Conservation (phyloP, 768 basidiomycete genomes). For the Amanita pseudoporphyria region DNA sequence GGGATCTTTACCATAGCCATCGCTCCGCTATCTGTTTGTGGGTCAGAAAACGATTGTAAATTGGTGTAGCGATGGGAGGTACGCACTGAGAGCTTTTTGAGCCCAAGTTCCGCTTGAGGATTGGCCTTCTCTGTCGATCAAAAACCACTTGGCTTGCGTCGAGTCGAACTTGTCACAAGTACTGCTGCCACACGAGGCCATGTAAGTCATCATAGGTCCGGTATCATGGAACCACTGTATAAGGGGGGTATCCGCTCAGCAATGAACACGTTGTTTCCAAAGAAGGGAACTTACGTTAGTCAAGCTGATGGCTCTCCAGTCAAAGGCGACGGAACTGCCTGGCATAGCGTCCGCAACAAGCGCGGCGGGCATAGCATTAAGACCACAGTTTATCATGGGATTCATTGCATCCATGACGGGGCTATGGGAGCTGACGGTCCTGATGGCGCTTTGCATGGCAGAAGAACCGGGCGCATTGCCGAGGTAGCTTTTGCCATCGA, state of each 20-base stretch:
- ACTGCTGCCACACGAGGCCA: conserved; percentile 31
- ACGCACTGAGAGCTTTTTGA: neutral
- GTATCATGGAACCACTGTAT: conserved; percentile 16
- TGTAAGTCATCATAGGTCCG: conserved; percentile 27
- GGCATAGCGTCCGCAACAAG: conserved; percentile 36
- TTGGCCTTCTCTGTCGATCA: conserved; percentile 34
- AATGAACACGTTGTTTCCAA: neutral
- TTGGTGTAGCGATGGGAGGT: neutral
- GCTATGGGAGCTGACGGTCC: conserved; percentile 17
- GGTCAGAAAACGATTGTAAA: neutral
- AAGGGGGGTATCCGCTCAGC: too few relatives aligned
- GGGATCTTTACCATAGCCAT: conserved; percentile 36
- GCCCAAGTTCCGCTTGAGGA: conserved; percentile 16
- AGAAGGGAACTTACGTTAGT: conserved; percentile 5
- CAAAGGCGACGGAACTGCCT: conserved; percentile 32
- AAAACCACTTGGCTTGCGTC: conserved; percentile 41
- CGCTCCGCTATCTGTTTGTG: conserved; percentile 26
- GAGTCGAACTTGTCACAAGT: conserved; percentile 35
- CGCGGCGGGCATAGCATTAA: conserved; percentile 28
- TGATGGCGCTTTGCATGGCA: conserved; percentile 25
- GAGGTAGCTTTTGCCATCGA: conserved; percentile 27
- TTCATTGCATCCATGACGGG: conserved; percentile 35
- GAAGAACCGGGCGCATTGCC: conserved; percentile 25
- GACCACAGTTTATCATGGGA: conserved; percentile 38
- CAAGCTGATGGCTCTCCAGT: conserved; percentile 30